Evolutionary conservation across 1,139 yeast species (phyloP).

Genomic region (Lodderomyces pseudojiufengensis): DNA sequence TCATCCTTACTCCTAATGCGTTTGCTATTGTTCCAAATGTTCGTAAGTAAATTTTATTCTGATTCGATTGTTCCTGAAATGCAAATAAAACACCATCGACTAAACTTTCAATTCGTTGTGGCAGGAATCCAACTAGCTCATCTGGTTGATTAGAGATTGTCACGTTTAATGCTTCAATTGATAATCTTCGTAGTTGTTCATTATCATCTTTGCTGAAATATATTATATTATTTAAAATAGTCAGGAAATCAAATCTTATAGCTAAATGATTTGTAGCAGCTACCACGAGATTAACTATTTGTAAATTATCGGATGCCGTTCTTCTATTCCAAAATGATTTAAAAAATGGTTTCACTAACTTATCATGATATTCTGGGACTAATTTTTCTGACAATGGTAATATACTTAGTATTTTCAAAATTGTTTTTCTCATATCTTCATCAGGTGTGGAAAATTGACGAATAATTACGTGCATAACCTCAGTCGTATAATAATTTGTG

Average conservation of each 20-base stretch:
- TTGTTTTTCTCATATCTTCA: constrained; percentile 81
- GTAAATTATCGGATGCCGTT: constrained; percentile 52
- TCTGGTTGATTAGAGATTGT: constrained; percentile 27
- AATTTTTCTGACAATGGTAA: constrained; percentile 33
- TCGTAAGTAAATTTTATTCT: constrained; percentile 52
- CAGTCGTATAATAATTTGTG: constrained; percentile 73
- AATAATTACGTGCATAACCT: constrained; percentile 60
- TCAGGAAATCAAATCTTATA: constrained; percentile 61
- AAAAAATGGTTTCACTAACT: constrained; percentile 63
- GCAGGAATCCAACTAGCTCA: constrained; percentile 35
- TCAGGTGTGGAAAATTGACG: constrained; percentile 82
- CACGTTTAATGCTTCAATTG: constrained; percentile 58
- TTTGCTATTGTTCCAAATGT: constrained; percentile 65
- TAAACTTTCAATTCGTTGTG: constrained; percentile 55
- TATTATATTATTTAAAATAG: constrained; percentile 56
- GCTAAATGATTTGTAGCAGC: constrained; percentile 73
- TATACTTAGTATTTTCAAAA: constrained; percentile 40
- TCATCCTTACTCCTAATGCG: constrained; percentile 66
- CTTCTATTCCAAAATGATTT: constrained; percentile 76
- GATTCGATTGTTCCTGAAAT: constrained; percentile 70
- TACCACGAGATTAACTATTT: constrained; percentile 55
- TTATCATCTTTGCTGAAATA: constrained; percentile 73
- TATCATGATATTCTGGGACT: constrained; percentile 28
- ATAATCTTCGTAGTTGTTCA: constrained; percentile 76
- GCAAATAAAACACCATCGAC: constrained; percentile 84